phyloP scores from a whole-genome alignment of 2,329 filamentous ascomycete species.

The Trichophyton mentagrophytes region DNA sequence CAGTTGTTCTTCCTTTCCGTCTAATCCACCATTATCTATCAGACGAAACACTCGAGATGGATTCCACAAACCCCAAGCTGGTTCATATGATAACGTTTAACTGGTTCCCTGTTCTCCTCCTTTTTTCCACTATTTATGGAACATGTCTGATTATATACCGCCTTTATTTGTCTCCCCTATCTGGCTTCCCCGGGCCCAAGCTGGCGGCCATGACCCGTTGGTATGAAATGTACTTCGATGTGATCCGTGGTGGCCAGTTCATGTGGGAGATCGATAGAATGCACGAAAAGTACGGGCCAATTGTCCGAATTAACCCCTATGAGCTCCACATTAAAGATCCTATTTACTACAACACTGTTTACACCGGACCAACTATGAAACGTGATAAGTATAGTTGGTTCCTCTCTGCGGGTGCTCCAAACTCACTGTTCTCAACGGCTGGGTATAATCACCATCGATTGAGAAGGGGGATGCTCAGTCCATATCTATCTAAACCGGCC shows the following conservation, averaged over 20 bases:
- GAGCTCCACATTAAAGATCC: constrained; percentile 15
- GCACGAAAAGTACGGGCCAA: constrained; percentile 14
- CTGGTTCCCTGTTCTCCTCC: background rate
- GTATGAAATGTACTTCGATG: constrained; percentile 17
- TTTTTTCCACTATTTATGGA: background rate
- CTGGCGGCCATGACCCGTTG: constrained; percentile 13
- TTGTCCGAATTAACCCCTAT: constrained; percentile 16
- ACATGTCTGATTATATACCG: constrained; percentile 12
- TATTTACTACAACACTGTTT: constrained; percentile 13
- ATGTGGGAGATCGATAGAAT: constrained; percentile 12
- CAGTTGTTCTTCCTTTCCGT: background rate
- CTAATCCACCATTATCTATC: background rate
- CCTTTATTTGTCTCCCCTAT: constrained; percentile 16
- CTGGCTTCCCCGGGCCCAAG: constrained; percentile 18
- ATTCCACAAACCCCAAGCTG: no score
- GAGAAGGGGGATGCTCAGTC: constrained; percentile 15
- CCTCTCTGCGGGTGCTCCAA: constrained; percentile 11
- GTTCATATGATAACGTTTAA: background rate
- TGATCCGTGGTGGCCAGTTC: constrained; percentile 10
- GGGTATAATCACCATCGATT: constrained; percentile 16
- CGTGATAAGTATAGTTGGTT: constrained; percentile 15
- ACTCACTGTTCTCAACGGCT: constrained; percentile 19
- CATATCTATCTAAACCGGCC: constrained; percentile 15
- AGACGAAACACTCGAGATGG: background rate
- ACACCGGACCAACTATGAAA: constrained; percentile 9